These are phyloP conservation scores for Epichloe scottii DNA, from an alignment of 2,329 filamentous ascomycete species.

Conservation along the genomic window DNA sequence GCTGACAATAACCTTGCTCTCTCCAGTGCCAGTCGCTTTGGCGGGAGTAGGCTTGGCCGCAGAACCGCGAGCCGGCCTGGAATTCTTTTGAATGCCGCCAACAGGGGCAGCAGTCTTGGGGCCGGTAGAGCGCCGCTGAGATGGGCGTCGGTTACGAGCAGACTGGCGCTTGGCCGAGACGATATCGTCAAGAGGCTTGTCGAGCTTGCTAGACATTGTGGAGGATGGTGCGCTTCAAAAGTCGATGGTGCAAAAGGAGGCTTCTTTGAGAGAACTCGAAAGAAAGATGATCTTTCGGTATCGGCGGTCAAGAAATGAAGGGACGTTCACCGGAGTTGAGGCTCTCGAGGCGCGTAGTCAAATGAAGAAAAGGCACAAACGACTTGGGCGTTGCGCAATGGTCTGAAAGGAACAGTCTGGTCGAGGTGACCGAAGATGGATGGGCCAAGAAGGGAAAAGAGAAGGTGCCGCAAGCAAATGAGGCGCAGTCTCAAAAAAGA, in stretches of 20 bases:
- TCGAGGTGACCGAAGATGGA: neutral
- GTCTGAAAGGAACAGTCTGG: slow-evolving; percentile 2
- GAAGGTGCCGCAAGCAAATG: neutral
- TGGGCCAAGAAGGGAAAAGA: neutral
- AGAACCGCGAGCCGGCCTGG: slow-evolving; percentile 46
- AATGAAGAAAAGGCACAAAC: neutral
- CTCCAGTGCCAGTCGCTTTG: slow-evolving; percentile 50
- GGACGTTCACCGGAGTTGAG: neutral
- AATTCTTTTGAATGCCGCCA: slow-evolving; percentile 75
- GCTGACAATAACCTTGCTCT: slow-evolving; percentile 97
- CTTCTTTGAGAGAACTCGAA: neutral
- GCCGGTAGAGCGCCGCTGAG: slow-evolving; percentile 36
- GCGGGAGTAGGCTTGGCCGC: slow-evolving; percentile 50
- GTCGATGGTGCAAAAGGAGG: neutral
- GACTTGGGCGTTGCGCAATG: neutral
- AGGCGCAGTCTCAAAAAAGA: neutral
- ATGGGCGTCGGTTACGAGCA: slow-evolving; percentile 38
- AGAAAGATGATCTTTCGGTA: neutral
- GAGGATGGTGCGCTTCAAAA: slow-evolving; percentile 9
- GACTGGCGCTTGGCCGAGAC: slow-evolving; percentile 60
- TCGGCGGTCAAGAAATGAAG: neutral
- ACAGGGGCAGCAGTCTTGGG: slow-evolving; percentile 54
- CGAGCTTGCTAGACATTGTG: slow-evolving; percentile 87
- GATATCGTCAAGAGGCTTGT: slow-evolving; percentile 95
- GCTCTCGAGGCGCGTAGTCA: neutral